A percentile compares a stretch with the other conserved stretches of the same genome.
These are phyloP conservation scores for Neofusicoccum laricinum DNA, from an alignment of 2,329 filamentous ascomycete genomes.

Conservation along the genomic window DNA sequence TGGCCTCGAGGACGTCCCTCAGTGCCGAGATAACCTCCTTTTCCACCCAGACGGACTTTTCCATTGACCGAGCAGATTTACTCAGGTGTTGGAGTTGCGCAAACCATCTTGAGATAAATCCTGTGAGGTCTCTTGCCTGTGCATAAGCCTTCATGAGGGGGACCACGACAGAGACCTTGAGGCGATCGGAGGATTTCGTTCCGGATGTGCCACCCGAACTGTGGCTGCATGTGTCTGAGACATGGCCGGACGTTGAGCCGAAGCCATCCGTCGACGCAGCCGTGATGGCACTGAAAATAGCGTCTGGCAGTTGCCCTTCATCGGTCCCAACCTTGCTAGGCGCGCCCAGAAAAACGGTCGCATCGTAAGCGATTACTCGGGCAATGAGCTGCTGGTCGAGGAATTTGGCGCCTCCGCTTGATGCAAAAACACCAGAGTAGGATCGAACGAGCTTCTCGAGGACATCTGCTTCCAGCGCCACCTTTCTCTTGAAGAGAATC, in stretches of 20 bases:
- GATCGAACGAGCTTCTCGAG: slow-evolving; percentile 34
- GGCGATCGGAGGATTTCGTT: slow-evolving; percentile 1
- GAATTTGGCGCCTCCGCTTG: background rate
- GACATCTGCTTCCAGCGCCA: slow-evolving; percentile 27
- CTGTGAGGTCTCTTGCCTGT: slow-evolving; percentile 31
- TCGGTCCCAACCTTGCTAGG: slow-evolving; percentile 17
- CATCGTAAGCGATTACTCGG: slow-evolving; percentile 31
- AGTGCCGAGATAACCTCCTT: slow-evolving; percentile 25
- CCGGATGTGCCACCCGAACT: background rate
- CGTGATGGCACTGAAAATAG: slow-evolving; percentile 3
- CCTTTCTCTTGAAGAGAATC: slow-evolving; percentile 25
- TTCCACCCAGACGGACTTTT: slow-evolving; percentile 31
- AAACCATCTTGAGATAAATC: slow-evolving; percentile 35
- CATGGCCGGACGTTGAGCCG: background rate
- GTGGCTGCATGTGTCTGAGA: background rate
- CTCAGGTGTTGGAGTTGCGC: slow-evolving; percentile 25
- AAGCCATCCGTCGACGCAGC: background rate
- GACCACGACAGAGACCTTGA: slow-evolving; percentile 23
- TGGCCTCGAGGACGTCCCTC: slow-evolving; percentile 27
- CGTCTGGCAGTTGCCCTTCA: background rate
- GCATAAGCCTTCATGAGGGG: slow-evolving; percentile 34
- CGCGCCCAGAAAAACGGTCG: slow-evolving; percentile 30
- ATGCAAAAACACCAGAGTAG: slow-evolving; percentile 25
- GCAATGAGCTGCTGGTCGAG: slow-evolving; percentile 25
- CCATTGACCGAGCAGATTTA: background rate